A percentile compares a stretch with the other conserved stretches of the same genome.
phyloP scores from a whole-genome alignment of 768 basidiomycete genomes.

The Agaricus subrufescens region DNA sequence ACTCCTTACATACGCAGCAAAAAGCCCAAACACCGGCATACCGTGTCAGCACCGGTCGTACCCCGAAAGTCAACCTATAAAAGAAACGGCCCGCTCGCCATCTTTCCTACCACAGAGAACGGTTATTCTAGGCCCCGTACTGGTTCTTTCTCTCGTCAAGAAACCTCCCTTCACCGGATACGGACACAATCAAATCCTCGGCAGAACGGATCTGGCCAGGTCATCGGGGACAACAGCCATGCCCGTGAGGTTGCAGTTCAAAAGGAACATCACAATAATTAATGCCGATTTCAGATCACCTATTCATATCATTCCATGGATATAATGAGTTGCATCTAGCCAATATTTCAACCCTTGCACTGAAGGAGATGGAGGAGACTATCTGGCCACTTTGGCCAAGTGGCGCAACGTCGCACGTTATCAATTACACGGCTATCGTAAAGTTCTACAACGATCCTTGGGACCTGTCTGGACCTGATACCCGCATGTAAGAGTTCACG shows the following conservation, averaged over 20 bases:
- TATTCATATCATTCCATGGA: conserved; percentile 66
- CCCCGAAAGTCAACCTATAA: conserved; percentile 13
- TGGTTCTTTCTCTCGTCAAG: conserved; percentile 9
- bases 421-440: conserved; percentile 42
- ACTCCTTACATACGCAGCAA: neutral
- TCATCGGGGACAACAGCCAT: neutral
- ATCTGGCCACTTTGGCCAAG: conserved; percentile 65
- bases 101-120: conserved; percentile 6
- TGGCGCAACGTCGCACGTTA: conserved; percentile 48
- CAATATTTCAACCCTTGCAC: conserved; percentile 41
- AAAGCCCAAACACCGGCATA: conserved; percentile 8
- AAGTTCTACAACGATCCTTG: conserved; percentile 66
- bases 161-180: conserved; percentile 9
- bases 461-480: conserved; percentile 52
- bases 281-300: conserved; percentile 47
- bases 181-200: conserved; percentile 13
- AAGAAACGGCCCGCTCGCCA: conserved; percentile 4
- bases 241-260: conserved; percentile 1
- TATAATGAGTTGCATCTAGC: conserved; percentile 62
- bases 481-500: conserved; percentile 39
- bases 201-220: conserved; percentile 2
- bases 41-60: conserved; percentile 3
- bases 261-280: neutral
- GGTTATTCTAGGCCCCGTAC: conserved; percentile 6
- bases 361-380: conserved; percentile 52